A percentile compares a stretch with the other conserved stretches of the same genome.
Conservation (phyloP, 176 grass and related monocot species). For the Oryza officinalis region DNA sequence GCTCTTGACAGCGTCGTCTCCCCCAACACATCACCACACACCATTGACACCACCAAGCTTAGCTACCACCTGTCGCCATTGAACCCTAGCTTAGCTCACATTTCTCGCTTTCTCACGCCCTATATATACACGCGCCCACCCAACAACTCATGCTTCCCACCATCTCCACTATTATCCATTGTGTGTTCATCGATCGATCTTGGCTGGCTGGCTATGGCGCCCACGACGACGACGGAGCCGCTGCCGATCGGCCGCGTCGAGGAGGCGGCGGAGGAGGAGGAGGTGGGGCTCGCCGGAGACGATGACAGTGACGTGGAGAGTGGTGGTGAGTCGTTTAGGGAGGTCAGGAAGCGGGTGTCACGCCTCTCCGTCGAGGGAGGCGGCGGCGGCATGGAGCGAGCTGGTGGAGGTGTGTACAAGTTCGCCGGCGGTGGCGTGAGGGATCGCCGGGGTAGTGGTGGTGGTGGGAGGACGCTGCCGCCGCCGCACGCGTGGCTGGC, state of each 20-base stretch:
- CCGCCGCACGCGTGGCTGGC: conserved; percentile 50
- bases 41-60: not conserved
- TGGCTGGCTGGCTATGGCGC: conserved; percentile 17
- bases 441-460: not conserved
- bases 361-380: conserved; percentile 45
- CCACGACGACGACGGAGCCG: conserved; percentile 18
- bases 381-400: not conserved
- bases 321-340: not conserved
- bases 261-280: not conserved
- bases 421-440: not conserved
- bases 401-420: not conserved
- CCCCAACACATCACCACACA: not conserved
- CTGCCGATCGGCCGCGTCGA: conserved; percentile 1
- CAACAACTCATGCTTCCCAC: not conserved
- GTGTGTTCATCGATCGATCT: not conserved
- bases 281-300: not conserved
- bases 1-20: not conserved
- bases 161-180: not conserved
- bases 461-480: conserved; percentile 7
- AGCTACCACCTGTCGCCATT: not conserved
- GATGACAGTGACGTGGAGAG: not conserved
- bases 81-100: not conserved
- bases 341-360: conserved; percentile 39
- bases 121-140: conserved; percentile 31
- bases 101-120: not conserved